Conservation (phyloP, 1,139 yeast genomes). For the Yamadazyma oceani region DNA sequence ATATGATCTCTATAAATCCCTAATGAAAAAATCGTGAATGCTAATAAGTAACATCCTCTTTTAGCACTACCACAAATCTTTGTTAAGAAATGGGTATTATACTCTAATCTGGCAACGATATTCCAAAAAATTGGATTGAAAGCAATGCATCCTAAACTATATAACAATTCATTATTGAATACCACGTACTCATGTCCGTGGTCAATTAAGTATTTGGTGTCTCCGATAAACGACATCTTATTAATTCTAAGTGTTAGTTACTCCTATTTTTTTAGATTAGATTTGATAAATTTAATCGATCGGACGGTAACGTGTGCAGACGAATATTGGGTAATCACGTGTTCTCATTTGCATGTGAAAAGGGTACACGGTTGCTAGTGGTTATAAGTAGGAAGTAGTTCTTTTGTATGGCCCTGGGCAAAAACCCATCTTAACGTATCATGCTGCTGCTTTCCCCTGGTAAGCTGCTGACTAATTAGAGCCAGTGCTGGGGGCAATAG, state of each 20-base stretch:
- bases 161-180: slow-evolving; percentile 14
- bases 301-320: too few species aligned
- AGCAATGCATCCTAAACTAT: slow-evolving; percentile 44
- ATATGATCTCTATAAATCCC: slow-evolving; percentile 82
- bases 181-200: slow-evolving; percentile 15
- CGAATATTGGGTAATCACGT: too few species aligned
- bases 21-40: slow-evolving; percentile 75
- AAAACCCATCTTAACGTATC: too few species aligned
- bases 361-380: too few species aligned
- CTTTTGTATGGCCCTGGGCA: too few species aligned
- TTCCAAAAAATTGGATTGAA: slow-evolving; percentile 98
- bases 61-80: slow-evolving; percentile 67
- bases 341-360: too few species aligned
- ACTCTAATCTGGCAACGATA: slow-evolving; percentile 82
- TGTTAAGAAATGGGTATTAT: slow-evolving; percentile 71
- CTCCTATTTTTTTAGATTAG: neutral
- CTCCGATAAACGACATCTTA: slow-evolving; percentile 15
- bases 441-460: too few species aligned
- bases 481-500: too few species aligned
- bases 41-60: slow-evolving; percentile 81
- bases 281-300: neutral
- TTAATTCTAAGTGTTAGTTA: too few species aligned
- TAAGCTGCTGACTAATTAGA: too few species aligned
- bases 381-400: too few species aligned
- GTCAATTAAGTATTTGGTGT: slow-evolving; percentile 13